These are phyloP conservation scores for Mucor ambiguus DNA, from an alignment of 371 early-diverging fungal species.

Conservation along the genomic window DNA sequence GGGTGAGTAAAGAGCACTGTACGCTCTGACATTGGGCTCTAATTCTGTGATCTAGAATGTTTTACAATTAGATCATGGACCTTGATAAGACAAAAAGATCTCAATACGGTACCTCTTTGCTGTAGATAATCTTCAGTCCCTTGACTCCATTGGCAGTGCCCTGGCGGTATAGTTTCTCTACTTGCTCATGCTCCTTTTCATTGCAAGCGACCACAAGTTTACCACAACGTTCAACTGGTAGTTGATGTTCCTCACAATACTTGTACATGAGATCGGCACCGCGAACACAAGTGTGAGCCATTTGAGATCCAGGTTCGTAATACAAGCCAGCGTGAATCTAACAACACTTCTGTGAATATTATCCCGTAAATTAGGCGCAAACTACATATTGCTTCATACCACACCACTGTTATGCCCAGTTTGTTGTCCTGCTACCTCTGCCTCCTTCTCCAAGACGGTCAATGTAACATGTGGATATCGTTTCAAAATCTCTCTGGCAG, in stretches of 20 bases:
- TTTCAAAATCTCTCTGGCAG: conserved; percentile 49
- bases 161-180: conserved; percentile 42
- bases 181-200: conserved; percentile 36
- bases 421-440: conserved; percentile 48
- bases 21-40: conserved; percentile 46
- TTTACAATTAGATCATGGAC: neutral
- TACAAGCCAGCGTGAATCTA: conserved; percentile 50
- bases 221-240: conserved; percentile 46
- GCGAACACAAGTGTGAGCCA: conserved; percentile 45
- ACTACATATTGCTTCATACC: neutral
- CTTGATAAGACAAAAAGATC: neutral
- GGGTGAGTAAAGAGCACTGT: conserved; percentile 44
- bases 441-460: conserved; percentile 45
- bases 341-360: neutral
- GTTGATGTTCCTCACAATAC: conserved; percentile 39
- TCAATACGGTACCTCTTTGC: conserved; percentile 29
- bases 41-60: conserved; percentile 30
- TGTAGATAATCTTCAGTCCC: conserved; percentile 36
- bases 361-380: neutral
- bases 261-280: conserved; percentile 48
- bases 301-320: conserved; percentile 46
- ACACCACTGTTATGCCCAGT: conserved; percentile 51
- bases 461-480: conserved; percentile 42
- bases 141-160: conserved; percentile 48
- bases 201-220: conserved; percentile 45